Evolutionary conservation across 2,329 filamentous ascomycete genomes (phyloP).

Genomic region (Ilyonectria destructans): DNA sequence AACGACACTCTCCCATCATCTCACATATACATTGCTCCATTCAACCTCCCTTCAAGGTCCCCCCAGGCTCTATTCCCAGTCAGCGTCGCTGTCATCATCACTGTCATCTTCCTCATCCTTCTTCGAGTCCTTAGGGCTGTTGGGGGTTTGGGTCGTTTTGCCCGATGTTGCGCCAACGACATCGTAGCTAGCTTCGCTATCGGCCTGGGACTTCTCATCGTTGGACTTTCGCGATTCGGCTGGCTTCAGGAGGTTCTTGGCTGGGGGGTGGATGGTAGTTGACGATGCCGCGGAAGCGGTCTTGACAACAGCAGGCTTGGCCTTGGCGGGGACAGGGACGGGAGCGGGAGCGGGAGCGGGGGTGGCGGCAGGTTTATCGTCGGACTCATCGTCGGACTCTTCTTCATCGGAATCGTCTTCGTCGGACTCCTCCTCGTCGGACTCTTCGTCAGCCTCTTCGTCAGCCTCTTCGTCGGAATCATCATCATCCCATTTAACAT

Average conservation of each 20-base stretch:
- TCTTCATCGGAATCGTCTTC: conserved; percentile 63
- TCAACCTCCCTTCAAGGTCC: background rate
- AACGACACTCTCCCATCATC: conserved; percentile 39
- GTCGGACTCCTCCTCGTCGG: conserved; percentile 78
- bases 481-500: conserved; percentile 82
- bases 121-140: conserved; percentile 72
- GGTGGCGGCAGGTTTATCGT: conserved; percentile 48
- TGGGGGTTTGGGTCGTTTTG: conserved; percentile 83
- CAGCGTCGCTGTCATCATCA: conserved; percentile 68
- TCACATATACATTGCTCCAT: conserved; percentile 32
- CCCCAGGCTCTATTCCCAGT: conserved; percentile 78
- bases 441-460: conserved; percentile 73
- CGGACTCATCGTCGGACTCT: conserved; percentile 52
- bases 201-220: conserved; percentile 90
- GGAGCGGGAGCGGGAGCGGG: conserved; percentile 27
- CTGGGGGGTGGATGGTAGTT: conserved; percentile 72
- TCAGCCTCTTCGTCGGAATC: conserved; percentile 70
- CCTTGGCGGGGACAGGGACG: conserved; percentile 49
- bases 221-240: conserved; percentile 81
- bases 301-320: conserved; percentile 46
- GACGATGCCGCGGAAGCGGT: conserved; percentile 71
- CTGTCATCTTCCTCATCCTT: conserved; percentile 66
- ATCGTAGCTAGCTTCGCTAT: conserved; percentile 97
- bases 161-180: conserved; percentile 86
- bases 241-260: conserved; percentile 70